Evolutionary conservation across 345 rosid species (phyloP), one percentile per base, ranked within the genome.

Genomic region (Moricandia arvensis): DNA sequence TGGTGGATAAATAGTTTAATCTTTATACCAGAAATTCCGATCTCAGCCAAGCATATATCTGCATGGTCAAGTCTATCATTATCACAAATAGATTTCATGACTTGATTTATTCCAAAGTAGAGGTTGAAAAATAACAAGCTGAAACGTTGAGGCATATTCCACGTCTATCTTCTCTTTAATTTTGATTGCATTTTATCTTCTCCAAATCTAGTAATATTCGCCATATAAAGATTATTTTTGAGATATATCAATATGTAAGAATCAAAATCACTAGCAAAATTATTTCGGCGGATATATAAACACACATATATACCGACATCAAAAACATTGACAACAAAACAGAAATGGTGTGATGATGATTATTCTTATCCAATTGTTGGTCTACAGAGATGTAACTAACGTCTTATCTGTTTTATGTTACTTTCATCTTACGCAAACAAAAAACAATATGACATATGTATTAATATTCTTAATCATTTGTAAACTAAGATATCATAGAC

Each of bases 151-250:
- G 34, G 77, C 73, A 78, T 78, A 72, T 78, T 73, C 74, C 77
- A 67, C 67, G 63, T 78, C 67, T 8, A 72, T 66, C 45, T 47
- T 8, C 17, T 71, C 72, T 78, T 71, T 77, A 37, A n/a, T 47
- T 35, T 66, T 58, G 76, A 54, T 69, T 33, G 62, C 72, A 15
- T 72, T 72, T 78, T 18, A 60, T 78, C 65, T 60, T 72, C 38
- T 67, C 77, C 73, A 78, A 78, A 78, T 78, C 81, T 66, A 59
- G 37, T 72, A 78, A 59, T 63, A 66, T 65, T 65, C 58, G 72
- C 10, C 68, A 6, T 24, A 26, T 47, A 49, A 65, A 12, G 4
- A 65, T 35, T 61, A 8, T 8, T 62, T 61, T 13, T 9, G 11
- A 43, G 59, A 13, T 73, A 49, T 66, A 12, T 30, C 37, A 34